A percentile compares a stretch with the other conserved stretches of the same genome.
Conservation (phyloP, 495 filamentous ascomycete species). For the Trichoderma parareesei region DNA sequence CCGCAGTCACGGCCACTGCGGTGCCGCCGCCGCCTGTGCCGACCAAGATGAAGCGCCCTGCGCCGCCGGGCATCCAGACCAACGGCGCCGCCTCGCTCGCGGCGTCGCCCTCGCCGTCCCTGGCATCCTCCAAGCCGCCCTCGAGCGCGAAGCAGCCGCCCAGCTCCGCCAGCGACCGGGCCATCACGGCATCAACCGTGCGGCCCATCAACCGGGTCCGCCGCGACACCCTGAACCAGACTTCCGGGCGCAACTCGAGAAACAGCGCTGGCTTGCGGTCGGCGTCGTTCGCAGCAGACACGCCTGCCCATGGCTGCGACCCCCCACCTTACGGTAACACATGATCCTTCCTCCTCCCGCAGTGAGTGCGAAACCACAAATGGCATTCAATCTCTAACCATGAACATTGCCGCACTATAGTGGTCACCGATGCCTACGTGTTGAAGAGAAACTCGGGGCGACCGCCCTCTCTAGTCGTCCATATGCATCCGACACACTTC, state of each 20-base stretch:
- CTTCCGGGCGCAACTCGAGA: conserved; percentile 32
- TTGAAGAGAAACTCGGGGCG: neutral
- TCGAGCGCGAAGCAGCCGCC: conserved; percentile 28
- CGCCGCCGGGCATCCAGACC: conserved; percentile 58
- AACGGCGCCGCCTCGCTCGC: conserved; percentile 59
- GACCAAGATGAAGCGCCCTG: conserved; percentile 66
- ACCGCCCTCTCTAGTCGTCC: conserved; percentile 74
- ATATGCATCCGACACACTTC: conserved; percentile 78
- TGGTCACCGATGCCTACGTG: conserved; percentile 65
- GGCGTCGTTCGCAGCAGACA: conserved; percentile 36
- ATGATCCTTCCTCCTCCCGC: neutral
- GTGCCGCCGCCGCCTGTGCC: conserved; percentile 35
- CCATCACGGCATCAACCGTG: conserved; percentile 31
- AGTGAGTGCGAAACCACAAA: no score
- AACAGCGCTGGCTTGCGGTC: conserved; percentile 35
- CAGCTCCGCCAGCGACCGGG: conserved; percentile 33
- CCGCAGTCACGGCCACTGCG: conserved; percentile 19
- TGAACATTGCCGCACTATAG: conserved; percentile 23
- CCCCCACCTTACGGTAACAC: conserved; percentile 41
- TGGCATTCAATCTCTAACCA: neutral
- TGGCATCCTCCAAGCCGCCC: conserved; percentile 54
- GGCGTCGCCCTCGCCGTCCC: conserved; percentile 58
- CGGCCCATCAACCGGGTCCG: conserved; percentile 44
- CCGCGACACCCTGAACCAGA: conserved; percentile 33
- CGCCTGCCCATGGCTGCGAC: conserved; percentile 24